Base-by-base conservation (phyloP, 2,329 filamentous ascomycete species). In the Neophaeococcomyces mojaviensis region DNA sequence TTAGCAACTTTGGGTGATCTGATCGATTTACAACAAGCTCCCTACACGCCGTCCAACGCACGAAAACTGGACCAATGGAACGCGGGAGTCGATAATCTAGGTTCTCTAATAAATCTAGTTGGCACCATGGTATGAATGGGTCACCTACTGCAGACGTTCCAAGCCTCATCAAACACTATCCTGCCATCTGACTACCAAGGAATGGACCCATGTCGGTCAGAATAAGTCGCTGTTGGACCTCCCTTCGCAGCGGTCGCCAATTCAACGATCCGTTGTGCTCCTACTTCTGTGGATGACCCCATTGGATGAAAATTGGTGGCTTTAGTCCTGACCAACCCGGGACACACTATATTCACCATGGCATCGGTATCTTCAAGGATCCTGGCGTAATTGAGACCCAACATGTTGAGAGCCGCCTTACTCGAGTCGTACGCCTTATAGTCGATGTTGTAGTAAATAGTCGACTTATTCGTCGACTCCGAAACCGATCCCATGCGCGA, bases 351-450 rank as follows among this genome's bases (percentile, higher is more conserved):
- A 24, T 49, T 49, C 9, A 49, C 49, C 46, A 37, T 26, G 3
- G 26, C 49, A 22, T 42, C 49, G 12, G n/a, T 19, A 22, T 42
- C 40, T 16, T 51, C 42, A 3, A 49, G 30, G 6, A 46, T 46
- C n/a, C 41, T 30, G 8, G 46, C 41, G 15, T 49, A 49, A 20
- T 49, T 37, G 16, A 49, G 30, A 16, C 31, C 26, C 20, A 72
- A 51, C 61, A 69, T 68, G 24, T 71, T 68, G 8, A 71, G 19
- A 0, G 68, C 69, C 1, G 68, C 64, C 49, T 72, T 72, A 55
- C 65, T 69, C 3, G 58, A 51, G 10, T 65, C 56, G 44, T 72
- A 72, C 1, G 58, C 55, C 28, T 60, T 64, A 38, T 57, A 62
- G 4, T 62, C 59, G 13, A 54, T 48, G 1, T 40, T 44, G 37